Evolutionary conservation across 768 basidiomycete genomes (phyloP), one percentile per base, ranked within the genome.

Genomic region (Suillus fuscotomentosus): DNA sequence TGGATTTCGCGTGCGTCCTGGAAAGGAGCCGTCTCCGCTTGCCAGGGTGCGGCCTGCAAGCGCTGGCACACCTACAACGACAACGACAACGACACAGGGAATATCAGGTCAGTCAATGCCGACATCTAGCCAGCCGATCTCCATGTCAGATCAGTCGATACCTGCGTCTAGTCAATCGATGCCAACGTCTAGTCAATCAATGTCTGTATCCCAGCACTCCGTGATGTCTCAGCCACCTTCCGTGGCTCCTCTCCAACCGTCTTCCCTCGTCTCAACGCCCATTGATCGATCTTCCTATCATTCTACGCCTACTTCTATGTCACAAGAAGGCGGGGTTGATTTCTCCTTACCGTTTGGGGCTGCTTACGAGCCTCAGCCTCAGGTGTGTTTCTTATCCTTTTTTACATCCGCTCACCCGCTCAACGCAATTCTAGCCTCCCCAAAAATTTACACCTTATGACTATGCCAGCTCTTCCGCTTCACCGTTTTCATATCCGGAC

Each of bases 1-100:
- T 11, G 84, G 84, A 43, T 76, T 84, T 51, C 84, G 85, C 17
- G 73, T 82, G 11, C 79, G 84, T 15, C 71, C 78, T 36, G 77
- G 76, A 51, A 80, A 80, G 65, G 73, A 76, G 8, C 61, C 64
- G 38, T 65, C 74, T 15, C 70, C 72, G 27, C 67, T 72, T 39
- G 60, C 48, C 3, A 73, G 68, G 50, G 31, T 65, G 0, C 66
- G 63, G 8, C 51, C 60, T 31, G 47, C 65, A 20, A 50, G 48
- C 9, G 39, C 62, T 38, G 36, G 63, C 27, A 47, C 71, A 31
- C 51, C 63, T 8, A 60, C 69, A 22, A 60, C 51, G 64, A 63
- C 27, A 27, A 27, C 27, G 3, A 31, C 60, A 54, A 43, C 62
- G 67, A 71, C 8, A 10, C 64, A n/a, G 24, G 41, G 38, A 8